A percentile compares a stretch with the other conserved stretches of the same genome.
Conservation (phyloP, 176 grass and related monocot species). For the Canna indica region DNA sequence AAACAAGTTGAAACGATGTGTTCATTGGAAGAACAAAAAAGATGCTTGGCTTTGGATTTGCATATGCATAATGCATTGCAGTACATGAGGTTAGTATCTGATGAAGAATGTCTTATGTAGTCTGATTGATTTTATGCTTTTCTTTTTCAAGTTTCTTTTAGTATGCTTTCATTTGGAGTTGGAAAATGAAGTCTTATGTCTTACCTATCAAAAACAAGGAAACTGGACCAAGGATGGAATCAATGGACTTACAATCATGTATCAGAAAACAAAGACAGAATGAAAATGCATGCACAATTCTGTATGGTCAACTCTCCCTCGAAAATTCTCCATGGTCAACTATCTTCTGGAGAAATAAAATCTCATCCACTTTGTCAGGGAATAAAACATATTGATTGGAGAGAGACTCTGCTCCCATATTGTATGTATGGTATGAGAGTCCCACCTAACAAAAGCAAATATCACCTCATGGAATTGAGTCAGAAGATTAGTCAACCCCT, state of each 20-base stretch:
- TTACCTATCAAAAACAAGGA: not conserved
- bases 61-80: not conserved
- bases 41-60: not conserved
- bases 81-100: not conserved
- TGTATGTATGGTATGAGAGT: not conserved
- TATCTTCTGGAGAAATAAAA: not conserved
- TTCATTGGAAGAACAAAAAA: not conserved
- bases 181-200: not conserved
- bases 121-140: not conserved
- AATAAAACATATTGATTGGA: not conserved
- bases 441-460: slow-evolving; percentile 1
- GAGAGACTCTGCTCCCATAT: not conserved
- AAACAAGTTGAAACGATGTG: not conserved
- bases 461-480: not conserved
- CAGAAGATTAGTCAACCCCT: not conserved
- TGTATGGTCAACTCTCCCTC: not conserved
- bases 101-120: not conserved
- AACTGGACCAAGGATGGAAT: not conserved
- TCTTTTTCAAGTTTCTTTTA: not conserved
- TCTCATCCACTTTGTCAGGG: not conserved
- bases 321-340: not conserved
- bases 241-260: not conserved
- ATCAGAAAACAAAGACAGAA: not conserved
- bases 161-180: not conserved
- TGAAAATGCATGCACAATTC: not conserved